phyloP scores from a whole-genome alignment of 75 land plant genomes.

The Pinus albicaulis region DNA sequence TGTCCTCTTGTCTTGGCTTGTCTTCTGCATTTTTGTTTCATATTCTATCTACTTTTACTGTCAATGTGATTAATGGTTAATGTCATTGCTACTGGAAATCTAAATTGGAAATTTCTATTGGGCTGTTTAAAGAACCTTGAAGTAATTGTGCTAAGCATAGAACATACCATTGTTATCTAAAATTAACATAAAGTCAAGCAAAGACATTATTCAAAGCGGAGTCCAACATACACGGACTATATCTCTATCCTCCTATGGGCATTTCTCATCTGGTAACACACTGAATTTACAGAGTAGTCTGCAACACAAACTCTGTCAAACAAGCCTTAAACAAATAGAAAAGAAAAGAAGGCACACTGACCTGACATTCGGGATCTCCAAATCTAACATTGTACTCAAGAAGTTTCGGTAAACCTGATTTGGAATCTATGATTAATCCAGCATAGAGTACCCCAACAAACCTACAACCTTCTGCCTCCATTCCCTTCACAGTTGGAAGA shows the following conservation, averaged over 20 bases:
- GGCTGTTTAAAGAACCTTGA: no score
- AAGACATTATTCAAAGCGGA: not conserved
- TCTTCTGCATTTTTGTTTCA: no score
- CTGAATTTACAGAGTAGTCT: not conserved
- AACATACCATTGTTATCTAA: no score
- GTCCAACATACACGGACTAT: not conserved
- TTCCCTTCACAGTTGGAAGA: conserved; percentile 88
- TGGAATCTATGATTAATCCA: conserved; percentile 93
- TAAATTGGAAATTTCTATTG: no score
- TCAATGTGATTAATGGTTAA: no score
- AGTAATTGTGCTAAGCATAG: no score
- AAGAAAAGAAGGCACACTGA: not conserved
- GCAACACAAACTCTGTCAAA: conserved; percentile 17
- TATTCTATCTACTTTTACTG: no score
- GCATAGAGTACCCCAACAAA: conserved; percentile 94
- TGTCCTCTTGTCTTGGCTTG: no score
- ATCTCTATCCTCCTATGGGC: not conserved
- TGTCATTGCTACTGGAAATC: no score
- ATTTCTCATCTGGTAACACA: not conserved
- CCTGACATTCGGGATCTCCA: conserved; percentile 99
- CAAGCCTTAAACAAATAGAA: not conserved
- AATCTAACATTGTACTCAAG: conserved; percentile 98
- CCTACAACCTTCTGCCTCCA: conserved; percentile 90
- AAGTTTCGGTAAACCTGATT: conserved; percentile 83
- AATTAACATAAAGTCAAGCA: not conserved